Percentiles rank a stretch among this genome's conserved stretches.
Evolutionary conservation across 164 flowering plant species (phyloP).

Genomic region (Tetrastigma voinierianum): DNA sequence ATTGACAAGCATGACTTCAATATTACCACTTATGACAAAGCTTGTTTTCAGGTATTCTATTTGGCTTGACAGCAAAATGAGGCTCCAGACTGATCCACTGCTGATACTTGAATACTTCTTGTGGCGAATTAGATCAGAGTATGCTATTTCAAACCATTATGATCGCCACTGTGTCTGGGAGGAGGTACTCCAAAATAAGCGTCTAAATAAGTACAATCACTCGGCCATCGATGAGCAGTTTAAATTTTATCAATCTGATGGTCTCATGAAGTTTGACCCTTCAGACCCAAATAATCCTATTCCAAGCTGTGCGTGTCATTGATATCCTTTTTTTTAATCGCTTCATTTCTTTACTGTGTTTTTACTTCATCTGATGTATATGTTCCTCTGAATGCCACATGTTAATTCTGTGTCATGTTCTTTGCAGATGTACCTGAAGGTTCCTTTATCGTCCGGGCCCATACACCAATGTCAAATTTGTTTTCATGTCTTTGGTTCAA

Average conservation of each 20-base stretch:
- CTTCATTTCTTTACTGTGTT: background rate
- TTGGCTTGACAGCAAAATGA: constrained; percentile 97
- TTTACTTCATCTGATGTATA: background rate
- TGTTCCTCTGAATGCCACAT: background rate
- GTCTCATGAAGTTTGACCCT: constrained; percentile 81
- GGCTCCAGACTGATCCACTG: constrained; percentile 85
- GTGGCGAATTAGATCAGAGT: constrained; percentile 79
- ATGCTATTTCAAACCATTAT: constrained; percentile 97
- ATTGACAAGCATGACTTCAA: background rate
- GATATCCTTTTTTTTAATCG: constrained; percentile 2
- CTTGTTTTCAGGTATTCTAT: constrained; percentile 75
- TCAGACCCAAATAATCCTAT: constrained; percentile 67
- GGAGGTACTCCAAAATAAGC: constrained; percentile 94
- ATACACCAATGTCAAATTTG: constrained; percentile 92
- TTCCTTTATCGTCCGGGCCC: constrained; percentile 89
- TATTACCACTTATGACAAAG: background rate
- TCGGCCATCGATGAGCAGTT: constrained; percentile 94
- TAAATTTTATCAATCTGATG: constrained; percentile 81
- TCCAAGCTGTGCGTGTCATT: constrained; percentile 78
- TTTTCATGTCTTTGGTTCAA: constrained; percentile 99
- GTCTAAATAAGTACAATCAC: constrained; percentile 89
- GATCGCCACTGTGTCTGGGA: constrained; percentile 99
- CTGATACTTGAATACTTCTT: constrained; percentile 78
- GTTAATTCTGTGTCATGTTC: constrained; percentile 3
- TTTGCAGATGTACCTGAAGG: constrained; percentile 95